Conservation (phyloP, 495 filamentous ascomycete species). For the Entonaema liquescens region DNA sequence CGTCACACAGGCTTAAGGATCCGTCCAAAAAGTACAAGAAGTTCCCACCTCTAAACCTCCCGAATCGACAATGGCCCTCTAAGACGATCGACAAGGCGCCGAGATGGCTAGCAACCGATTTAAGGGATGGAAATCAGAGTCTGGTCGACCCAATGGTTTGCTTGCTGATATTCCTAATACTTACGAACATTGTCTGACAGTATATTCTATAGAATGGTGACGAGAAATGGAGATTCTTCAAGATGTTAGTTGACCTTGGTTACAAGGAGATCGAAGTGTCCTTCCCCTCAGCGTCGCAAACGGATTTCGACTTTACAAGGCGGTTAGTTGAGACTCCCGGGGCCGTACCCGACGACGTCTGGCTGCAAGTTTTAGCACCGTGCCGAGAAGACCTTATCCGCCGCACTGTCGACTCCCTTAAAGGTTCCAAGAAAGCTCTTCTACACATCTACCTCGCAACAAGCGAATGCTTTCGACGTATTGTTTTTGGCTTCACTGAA, state of each 20-base stretch:
- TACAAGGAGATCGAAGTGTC: constrained; percentile 99
- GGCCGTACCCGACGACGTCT: constrained; percentile 89
- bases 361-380: constrained; percentile 92
- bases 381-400: constrained; percentile 93
- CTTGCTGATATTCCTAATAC: background rate
- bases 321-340: constrained; percentile 88
- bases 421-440: constrained; percentile 93
- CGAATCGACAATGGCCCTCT: constrained; percentile 91
- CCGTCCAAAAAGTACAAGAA: constrained; percentile 90
- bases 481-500: constrained; percentile 88
- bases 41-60: constrained; percentile 77
- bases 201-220: constrained; percentile 73
- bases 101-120: constrained; percentile 85
- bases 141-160: constrained; percentile 88
- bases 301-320: constrained; percentile 94
- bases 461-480: constrained; percentile 87
- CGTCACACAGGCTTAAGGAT: constrained; percentile 80
- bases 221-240: constrained; percentile 94
- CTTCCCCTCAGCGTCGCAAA: constrained; percentile 92
- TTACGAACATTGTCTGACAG: constrained; percentile 41
- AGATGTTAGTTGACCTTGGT: constrained; percentile 90
- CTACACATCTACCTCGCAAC: constrained; percentile 97
- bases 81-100: constrained; percentile 81
- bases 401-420: constrained; percentile 88
- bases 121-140: constrained; percentile 89